Conservation (phyloP, 2,329 filamentous ascomycete species). For the Cordyceps tenuipes region DNA sequence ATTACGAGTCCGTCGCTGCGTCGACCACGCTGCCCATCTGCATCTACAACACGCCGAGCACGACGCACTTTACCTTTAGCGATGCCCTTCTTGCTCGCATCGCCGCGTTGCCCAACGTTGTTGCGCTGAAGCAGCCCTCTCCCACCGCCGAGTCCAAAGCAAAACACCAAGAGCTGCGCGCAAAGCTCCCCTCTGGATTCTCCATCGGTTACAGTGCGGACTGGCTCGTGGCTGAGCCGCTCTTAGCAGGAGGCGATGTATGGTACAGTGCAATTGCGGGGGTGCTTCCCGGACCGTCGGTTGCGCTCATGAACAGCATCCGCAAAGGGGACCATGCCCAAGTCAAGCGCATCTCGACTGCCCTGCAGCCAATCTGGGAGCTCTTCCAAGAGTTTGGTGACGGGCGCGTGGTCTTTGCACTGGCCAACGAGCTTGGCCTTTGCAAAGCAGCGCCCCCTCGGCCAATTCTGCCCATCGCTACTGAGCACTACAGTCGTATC, state of each 20-base stretch:
- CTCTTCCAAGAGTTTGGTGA: neutral
- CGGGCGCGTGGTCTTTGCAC: neutral
- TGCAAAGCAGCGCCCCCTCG: neutral
- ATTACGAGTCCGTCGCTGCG: neutral
- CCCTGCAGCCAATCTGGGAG: neutral
- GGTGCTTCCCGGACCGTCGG: neutral
- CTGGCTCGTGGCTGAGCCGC: neutral
- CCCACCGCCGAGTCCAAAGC: neutral
- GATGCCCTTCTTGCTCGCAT: neutral
- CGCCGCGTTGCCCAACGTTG: neutral
- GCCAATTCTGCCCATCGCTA: neutral
- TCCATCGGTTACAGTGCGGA: neutral
- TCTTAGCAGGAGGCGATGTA: neutral
- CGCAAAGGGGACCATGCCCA: neutral
- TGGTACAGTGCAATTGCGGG: neutral
- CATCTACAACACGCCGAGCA: neutral
- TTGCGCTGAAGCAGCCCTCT: neutral
- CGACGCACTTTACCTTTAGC: neutral
- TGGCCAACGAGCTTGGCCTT: neutral
- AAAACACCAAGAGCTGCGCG: neutral
- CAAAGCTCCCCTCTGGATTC: neutral
- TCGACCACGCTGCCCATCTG: neutral
- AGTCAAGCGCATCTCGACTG: neutral
- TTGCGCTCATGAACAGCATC: neutral
- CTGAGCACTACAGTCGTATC: neutral